Conservation (phyloP, 169 alveolate genomes). For the Cryptosporidium tyzzeri region DNA sequence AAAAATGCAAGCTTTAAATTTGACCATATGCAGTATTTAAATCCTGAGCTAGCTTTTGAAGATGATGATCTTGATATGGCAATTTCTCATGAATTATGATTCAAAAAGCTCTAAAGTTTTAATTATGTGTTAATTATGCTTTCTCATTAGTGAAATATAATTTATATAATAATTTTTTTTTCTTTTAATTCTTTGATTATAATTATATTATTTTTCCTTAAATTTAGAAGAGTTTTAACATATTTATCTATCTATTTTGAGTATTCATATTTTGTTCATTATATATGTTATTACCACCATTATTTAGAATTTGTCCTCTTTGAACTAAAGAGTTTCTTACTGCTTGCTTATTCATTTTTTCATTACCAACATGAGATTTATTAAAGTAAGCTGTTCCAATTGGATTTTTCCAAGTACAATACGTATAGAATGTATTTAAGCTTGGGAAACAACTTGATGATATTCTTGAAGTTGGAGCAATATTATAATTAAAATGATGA, state of each 20-base stretch:
- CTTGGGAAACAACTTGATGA: constrained; percentile 48
- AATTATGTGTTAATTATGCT: neutral
- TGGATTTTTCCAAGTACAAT: constrained; percentile 49
- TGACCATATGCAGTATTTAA: constrained; percentile 47
- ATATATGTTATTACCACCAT: neutral
- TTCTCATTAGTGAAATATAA: neutral
- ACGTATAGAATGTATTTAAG: constrained; percentile 33
- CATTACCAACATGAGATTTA: neutral
- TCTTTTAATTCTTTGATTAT: neutral
- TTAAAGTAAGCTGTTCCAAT: neutral
- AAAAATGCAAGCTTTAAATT: constrained; percentile 7
- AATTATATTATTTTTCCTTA: neutral
- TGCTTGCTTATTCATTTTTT: constrained; percentile 16
- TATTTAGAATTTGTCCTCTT: constrained; percentile 5
- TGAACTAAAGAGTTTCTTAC: constrained; percentile 5
- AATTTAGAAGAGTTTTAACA: neutral
- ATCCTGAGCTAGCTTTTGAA: constrained; percentile 73
- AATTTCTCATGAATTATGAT: constrained; percentile 59
- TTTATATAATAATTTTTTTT: neutral
- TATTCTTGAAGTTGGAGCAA: constrained; percentile 10
- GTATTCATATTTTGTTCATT: constrained; percentile 61
- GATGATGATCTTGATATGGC: constrained; percentile 77
- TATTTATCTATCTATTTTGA: constrained; percentile 22
- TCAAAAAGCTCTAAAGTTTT: neutral
- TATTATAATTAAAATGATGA: neutral